Evolutionary conservation across 352 stramenopile species (phyloP).

Genomic region (Phytopythium oedochilum): DNA sequence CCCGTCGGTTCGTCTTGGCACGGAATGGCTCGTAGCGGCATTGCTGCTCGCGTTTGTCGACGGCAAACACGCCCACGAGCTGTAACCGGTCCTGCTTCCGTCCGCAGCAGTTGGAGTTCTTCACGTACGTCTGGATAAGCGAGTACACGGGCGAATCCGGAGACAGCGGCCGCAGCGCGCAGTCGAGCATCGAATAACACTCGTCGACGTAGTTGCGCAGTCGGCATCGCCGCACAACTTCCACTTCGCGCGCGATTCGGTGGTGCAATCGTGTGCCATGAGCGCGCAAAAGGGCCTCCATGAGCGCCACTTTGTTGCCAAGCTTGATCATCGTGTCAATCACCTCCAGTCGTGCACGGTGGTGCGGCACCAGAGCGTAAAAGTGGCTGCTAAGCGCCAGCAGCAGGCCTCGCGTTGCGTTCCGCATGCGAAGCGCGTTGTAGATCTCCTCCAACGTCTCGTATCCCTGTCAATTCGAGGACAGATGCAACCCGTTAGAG

Average conservation of each 20-base stretch:
- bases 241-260: slow-evolving; percentile 4
- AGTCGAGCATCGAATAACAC: slow-evolving; percentile 51
- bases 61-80: slow-evolving; percentile 52
- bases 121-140: slow-evolving; percentile 62
- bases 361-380: slow-evolving; percentile 62
- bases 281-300: slow-evolving; percentile 20
- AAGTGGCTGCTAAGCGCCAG: slow-evolving; percentile 57
- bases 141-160: slow-evolving; percentile 41
- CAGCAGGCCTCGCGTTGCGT: slow-evolving; percentile 29
- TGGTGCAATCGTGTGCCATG: neutral
- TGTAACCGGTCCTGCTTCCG: slow-evolving; percentile 48
- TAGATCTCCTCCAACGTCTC: slow-evolving; percentile 59
- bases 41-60: slow-evolving; percentile 46
- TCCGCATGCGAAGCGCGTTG: slow-evolving; percentile 37
- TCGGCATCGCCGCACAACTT: slow-evolving; percentile 31
- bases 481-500: neutral
- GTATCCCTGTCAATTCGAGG: slow-evolving; percentile 29
- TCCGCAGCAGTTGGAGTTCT: slow-evolving; percentile 66
- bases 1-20: slow-evolving; percentile 43
- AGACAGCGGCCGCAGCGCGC: slow-evolving; percentile 36
- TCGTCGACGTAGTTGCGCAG: slow-evolving; percentile 58
- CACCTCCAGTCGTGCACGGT: slow-evolving; percentile 48
- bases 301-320: slow-evolving; percentile 49
- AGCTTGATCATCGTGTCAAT: slow-evolving; percentile 74
- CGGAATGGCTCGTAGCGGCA: slow-evolving; percentile 48